These are phyloP conservation scores for Clarireedia hainanense DNA, from an alignment of 2,329 filamentous ascomycete species.

Conservation along the genomic window DNA sequence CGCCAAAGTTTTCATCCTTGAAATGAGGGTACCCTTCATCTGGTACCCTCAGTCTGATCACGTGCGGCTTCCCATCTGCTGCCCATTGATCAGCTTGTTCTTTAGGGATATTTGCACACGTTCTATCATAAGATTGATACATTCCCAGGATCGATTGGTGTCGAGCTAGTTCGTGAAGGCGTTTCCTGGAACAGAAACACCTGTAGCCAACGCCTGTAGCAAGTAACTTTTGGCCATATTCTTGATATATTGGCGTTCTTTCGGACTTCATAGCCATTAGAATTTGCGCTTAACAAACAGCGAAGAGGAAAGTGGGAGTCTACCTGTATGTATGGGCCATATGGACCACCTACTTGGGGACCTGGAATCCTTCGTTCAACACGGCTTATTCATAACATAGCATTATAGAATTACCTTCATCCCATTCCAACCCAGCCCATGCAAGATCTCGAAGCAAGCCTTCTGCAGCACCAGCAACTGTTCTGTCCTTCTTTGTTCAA, in stretches of 20 bases:
- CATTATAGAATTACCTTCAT: constrained; percentile 60
- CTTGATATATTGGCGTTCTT: constrained; percentile 62
- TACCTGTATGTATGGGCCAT: constrained; percentile 82
- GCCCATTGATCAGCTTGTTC: constrained; percentile 67
- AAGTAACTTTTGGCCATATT: constrained; percentile 63
- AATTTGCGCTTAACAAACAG: constrained; percentile 9
- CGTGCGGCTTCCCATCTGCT: constrained; percentile 59
- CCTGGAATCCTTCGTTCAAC: constrained; percentile 37
- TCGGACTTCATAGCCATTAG: constrained; percentile 53
- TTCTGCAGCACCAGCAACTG: constrained; percentile 71
- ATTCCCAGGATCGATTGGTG: constrained; percentile 52
- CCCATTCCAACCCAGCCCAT: constrained; percentile 89
- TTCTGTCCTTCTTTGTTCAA: constrained; percentile 46
- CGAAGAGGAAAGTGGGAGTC: constrained; percentile 7
- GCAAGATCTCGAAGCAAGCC: constrained; percentile 69
- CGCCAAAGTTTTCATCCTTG: background rate
- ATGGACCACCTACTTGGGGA: constrained; percentile 70
- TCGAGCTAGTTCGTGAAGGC: constrained; percentile 59
- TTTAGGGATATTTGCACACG: constrained; percentile 59
- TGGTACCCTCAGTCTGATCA: constrained; percentile 67
- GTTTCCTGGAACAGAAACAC: constrained; percentile 78
- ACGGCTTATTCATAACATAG: constrained; percentile 11
- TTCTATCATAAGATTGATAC: constrained; percentile 59
- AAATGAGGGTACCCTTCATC: constrained; percentile 42
- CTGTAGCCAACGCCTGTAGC: constrained; percentile 72